Percentiles rank a stretch among this genome's conserved stretches.
Conservation (phyloP, 495 filamentous ascomycete genomes). For the Amphirosellinia nigrospora region DNA sequence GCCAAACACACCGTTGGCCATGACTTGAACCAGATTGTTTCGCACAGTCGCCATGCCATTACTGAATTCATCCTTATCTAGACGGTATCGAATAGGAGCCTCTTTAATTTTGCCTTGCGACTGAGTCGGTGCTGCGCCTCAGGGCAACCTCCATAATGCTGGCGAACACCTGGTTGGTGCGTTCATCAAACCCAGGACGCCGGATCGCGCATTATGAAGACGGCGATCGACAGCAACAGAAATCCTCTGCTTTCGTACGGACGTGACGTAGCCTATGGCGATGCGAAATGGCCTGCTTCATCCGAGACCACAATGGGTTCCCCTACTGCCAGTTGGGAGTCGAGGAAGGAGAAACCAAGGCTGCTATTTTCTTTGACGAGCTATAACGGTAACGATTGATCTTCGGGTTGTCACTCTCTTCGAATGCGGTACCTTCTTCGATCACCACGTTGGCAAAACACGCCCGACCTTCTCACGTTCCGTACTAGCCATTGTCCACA, state of each 20-base stretch:
- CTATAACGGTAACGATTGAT: slow-evolving; percentile 91
- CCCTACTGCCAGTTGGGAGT: slow-evolving; percentile 87
- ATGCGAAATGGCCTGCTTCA: slow-evolving; percentile 93
- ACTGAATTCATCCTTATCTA: slow-evolving; percentile 98
- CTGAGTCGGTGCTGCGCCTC: slow-evolving; percentile 53
- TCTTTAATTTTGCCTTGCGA: slow-evolving; percentile 53
- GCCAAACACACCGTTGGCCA: slow-evolving; percentile 77
- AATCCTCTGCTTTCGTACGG: slow-evolving; percentile 73
- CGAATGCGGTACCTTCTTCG: slow-evolving; percentile 72
- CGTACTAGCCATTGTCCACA: slow-evolving; percentile 92
- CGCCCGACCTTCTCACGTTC: slow-evolving; percentile 88
- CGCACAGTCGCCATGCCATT: slow-evolving; percentile 95
- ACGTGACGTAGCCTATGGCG: slow-evolving; percentile 85
- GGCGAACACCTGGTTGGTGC: slow-evolving; percentile 80
- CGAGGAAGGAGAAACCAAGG: slow-evolving; percentile 76
- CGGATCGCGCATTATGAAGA: slow-evolving; percentile 85
- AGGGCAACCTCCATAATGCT: slow-evolving; percentile 89
- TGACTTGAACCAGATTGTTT: slow-evolving; percentile 89
- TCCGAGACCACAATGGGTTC: slow-evolving; percentile 97
- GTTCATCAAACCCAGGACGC: slow-evolving; percentile 72
- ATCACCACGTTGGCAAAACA: slow-evolving; percentile 69
- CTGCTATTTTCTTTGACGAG: slow-evolving; percentile 65
- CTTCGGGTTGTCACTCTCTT: slow-evolving; percentile 70
- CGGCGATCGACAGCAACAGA: slow-evolving; percentile 87
- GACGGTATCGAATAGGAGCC: slow-evolving; percentile 73